These are phyloP conservation scores for Rhizopogon vesiculosus DNA, from an alignment of 768 basidiomycete genomes.

Conservation along the genomic window DNA sequence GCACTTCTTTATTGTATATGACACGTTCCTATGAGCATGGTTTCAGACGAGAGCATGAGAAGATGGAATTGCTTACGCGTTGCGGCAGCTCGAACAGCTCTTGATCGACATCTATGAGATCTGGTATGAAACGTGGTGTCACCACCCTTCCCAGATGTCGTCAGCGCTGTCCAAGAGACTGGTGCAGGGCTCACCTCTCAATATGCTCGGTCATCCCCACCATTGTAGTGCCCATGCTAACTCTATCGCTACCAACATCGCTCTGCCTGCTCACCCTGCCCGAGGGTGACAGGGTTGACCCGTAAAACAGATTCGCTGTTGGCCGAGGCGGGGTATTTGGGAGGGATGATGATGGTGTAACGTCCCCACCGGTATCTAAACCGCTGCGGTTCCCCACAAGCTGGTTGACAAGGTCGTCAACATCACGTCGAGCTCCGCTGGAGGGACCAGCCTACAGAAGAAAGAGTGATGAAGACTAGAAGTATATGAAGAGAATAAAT, in stretches of 20 bases:
- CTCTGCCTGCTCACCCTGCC: constrained; percentile 70
- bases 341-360: constrained; percentile 67
- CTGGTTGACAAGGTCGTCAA: constrained; percentile 66
- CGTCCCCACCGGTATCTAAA: constrained; percentile 51
- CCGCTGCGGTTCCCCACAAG: constrained; percentile 47
- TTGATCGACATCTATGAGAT: constrained; percentile 84
- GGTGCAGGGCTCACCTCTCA: constrained; percentile 49
- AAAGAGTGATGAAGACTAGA: not conserved
- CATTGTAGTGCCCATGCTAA: constrained; percentile 41
- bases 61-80: constrained; percentile 47
- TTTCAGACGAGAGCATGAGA: not conserved
- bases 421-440: constrained; percentile 43
- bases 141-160: constrained; percentile 40
- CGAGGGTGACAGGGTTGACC: constrained; percentile 37
- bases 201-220: constrained; percentile 59
- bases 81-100: constrained; percentile 89
- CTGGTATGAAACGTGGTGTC: constrained; percentile 62
- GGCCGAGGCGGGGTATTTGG: constrained; percentile 64
- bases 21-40: constrained; percentile 56
- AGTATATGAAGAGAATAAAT: not conserved
- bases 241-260: constrained; percentile 50
- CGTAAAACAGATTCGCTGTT: constrained; percentile 29
- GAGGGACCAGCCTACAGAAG: constrained; percentile 35
- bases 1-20: constrained; percentile 81
- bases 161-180: not conserved